Evolutionary conservation across 495 filamentous ascomycete species (phyloP), one percentile per base, ranked within the genome.

Genomic region (Glarea lozoyensis): DNA sequence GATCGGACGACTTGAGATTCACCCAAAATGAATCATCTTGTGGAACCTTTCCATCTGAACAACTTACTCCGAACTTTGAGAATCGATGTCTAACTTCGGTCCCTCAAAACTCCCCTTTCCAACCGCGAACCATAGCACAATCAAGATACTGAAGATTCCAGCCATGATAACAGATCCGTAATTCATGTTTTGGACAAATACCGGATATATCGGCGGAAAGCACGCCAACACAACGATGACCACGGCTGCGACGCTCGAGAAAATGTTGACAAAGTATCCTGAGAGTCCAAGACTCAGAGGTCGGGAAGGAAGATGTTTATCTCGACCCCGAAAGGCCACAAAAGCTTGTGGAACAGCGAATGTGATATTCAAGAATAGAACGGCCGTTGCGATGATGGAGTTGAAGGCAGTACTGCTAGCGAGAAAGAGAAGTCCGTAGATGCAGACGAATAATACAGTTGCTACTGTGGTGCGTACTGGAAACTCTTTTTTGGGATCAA

Each of bases 341-440:
- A 67, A 50, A 7, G 43, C 59, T 46, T 64, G 61, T 1, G 65
- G 63, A 1, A 63, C 51, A 50, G 68, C 53, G 45, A 69, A 73
- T 1, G 69, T 69, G 2, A 60, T 45, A 22, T 67, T 67, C 6
- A 72, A 57, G 4, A 57, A 59, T 20, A 61, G 60, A 19, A 70
- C 60, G 1, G 61, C 56, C 41, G 69, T 60, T 0, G 67, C 62
- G 16, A 64, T 55, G 5, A 72, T 50, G 27, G 60, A 61, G 44
- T 72, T 69, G 46, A 73, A 66, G 7, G 67, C 69, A 10, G 67
- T 60, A 0, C 59, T 27, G 0, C 67, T 71, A 16, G 65, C 67
- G 34, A 73, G 56, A 40, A 62, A 64, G 35, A 73, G 70, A 2
- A 70, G 56, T 7, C 60, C 60, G 6, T 65, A 67, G 21, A 64